These are phyloP conservation scores for Cladophialophora exuberans DNA, from an alignment of 2,329 filamentous ascomycete species.

Conservation along the genomic window DNA sequence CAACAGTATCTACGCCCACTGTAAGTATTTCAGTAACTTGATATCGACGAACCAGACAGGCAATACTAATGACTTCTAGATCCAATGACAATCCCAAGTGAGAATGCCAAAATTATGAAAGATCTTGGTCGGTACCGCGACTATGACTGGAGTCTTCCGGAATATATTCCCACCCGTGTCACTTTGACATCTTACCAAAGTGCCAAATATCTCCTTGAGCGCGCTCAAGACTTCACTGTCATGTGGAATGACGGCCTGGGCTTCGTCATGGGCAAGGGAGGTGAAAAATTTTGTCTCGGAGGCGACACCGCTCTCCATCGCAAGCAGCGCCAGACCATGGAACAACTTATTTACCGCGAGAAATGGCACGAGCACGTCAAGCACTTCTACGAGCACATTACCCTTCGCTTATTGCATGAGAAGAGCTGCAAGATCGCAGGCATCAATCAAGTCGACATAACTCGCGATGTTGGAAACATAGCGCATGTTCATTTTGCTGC, in stretches of 20 bases:
- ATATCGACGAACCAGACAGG: conserved; percentile 24
- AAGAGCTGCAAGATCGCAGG: conserved; percentile 68
- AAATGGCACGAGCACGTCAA: conserved; percentile 67
- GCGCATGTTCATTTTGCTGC: conserved; percentile 60
- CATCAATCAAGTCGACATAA: conserved; percentile 70
- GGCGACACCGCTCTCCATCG: conserved; percentile 55
- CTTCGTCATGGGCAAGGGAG: conserved; percentile 64
- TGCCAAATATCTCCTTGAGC: conserved; percentile 64
- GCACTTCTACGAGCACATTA: conserved; percentile 67
- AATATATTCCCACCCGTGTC: conserved; percentile 53
- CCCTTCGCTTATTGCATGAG: conserved; percentile 62
- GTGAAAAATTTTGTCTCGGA: conserved; percentile 61
- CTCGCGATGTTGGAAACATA: conserved; percentile 60
- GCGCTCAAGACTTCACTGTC: conserved; percentile 64
- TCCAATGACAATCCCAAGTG: conserved; percentile 69
- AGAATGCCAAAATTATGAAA: conserved; percentile 72
- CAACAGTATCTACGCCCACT: conserved; percentile 81
- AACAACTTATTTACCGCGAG: conserved; percentile 62
- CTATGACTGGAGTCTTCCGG: conserved; percentile 71
- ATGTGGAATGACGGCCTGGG: conserved; percentile 67
- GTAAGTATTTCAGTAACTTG: conserved; percentile 9
- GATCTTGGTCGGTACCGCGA: conserved; percentile 67
- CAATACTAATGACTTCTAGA: conserved; percentile 38
- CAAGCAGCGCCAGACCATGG: conserved; percentile 58
- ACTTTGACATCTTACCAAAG: conserved; percentile 65